Evolutionary conservation across 441 rosid species (phyloP).

Genomic region (Croton setiger): DNA sequence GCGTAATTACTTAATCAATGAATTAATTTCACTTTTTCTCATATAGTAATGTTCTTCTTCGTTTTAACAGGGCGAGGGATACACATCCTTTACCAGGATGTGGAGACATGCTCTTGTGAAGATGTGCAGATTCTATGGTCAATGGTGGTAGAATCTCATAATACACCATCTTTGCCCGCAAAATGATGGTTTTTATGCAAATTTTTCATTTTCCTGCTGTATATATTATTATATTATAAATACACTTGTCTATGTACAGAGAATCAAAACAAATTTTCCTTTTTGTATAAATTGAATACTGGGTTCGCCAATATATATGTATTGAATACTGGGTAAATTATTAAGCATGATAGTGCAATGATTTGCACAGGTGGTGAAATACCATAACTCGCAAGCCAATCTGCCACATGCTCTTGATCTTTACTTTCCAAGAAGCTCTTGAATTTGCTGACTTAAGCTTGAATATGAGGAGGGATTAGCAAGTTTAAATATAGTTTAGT

Average conservation of each 20-base stretch:
- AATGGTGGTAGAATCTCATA: constrained; percentile 64
- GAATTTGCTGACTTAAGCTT: too few relatives aligned
- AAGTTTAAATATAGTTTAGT: too few relatives aligned
- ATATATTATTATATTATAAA: neutral
- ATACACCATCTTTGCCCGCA: constrained; percentile 39
- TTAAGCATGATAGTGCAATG: too few relatives aligned
- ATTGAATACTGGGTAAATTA: too few relatives aligned
- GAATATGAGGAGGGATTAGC: too few relatives aligned
- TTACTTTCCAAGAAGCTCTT: too few relatives aligned
- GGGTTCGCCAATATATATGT: too few relatives aligned
- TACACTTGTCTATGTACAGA: neutral
- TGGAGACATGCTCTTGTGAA: constrained; percentile 82
- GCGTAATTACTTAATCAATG: constrained; percentile 34
- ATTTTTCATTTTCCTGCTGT: too few relatives aligned
- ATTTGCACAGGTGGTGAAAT: too few relatives aligned
- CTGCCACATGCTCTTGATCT: too few relatives aligned
- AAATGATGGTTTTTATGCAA: constrained; percentile 18
- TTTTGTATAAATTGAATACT: constrained; percentile 15
- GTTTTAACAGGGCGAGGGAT: constrained; percentile 61
- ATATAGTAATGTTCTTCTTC: neutral
- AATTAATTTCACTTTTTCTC: neutral
- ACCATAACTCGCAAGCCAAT: too few relatives aligned
- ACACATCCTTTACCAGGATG: constrained; percentile 80
- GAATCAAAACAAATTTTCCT: neutral
- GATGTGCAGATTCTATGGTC: constrained; percentile 92